Base-by-base conservation (phyloP, 179 eudicot species). In the Beta macrorhiza region DNA sequence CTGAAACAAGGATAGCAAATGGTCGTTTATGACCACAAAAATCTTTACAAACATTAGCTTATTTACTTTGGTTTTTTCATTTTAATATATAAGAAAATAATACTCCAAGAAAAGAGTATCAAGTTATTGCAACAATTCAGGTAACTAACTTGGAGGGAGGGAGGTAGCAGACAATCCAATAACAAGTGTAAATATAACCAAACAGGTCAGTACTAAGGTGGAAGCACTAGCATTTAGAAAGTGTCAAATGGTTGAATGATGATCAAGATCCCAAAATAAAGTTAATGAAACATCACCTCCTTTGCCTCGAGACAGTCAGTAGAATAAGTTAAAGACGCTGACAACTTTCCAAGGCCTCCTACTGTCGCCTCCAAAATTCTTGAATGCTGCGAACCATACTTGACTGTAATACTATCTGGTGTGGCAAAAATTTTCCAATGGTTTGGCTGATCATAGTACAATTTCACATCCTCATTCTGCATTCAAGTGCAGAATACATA, bases 381-480 rank as follows among this genome's bases (percentile, higher is more conserved):
- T 78, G 91, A 87, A 83, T 88, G 76, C 79, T 82, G 78, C 82
- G 85, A 83, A 76, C 86, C 91, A 86, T 85, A 88, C 69, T 85
- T 85, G 77, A 88, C 76, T 59, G 79, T 77, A 81, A 74, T 56
- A 85, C 81, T 75, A 70, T 91, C 90, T 12, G 91, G 86, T 74
- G 86, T 81, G 51, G 93, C 91, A 57, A 80, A 84, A 76, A 74
- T 84, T 78, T 81, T 90, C 97, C 94, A 95, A 74, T 79, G 83
- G 15, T 89, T 85, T 20, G 91, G 87, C 69, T 88, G 85, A 86
- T 95, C 90, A 74, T 87, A 91, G 83, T 86, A 85, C 82, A 95
- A 78, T 69, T 87, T 85, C 80, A 93, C 81, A 76, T 93, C 90
- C 81, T 95, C 98, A 83, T 83, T 92, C 92, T 91, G 93, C 91